Evolutionary conservation across 2,329 filamentous ascomycete genomes (phyloP).

Genomic region (Alternaria ventricosa): DNA sequence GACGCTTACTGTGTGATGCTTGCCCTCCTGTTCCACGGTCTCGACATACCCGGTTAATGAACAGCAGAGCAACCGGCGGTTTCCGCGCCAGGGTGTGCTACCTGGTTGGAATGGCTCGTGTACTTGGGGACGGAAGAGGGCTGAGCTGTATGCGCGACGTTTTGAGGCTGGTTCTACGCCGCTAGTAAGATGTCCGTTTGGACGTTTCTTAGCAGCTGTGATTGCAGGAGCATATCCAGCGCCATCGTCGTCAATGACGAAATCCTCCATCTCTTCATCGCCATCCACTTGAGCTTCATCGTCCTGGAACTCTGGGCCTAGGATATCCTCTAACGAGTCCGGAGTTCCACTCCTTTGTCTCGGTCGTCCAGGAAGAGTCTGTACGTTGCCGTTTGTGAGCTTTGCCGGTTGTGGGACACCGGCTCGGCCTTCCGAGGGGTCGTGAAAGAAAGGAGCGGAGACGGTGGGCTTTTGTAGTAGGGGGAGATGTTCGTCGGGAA

Average conservation of each 20-base stretch:
- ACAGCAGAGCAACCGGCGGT: conserved; percentile 89
- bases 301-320: conserved; percentile 65
- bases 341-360: conserved; percentile 65
- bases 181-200: conserved; percentile 56
- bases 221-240: conserved; percentile 77
- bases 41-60: conserved; percentile 95
- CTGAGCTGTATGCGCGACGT: conserved; percentile 54
- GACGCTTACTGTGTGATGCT: conserved; percentile 87
- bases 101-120: conserved; percentile 92
- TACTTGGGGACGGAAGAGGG: conserved; percentile 66
- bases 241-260: conserved; percentile 93
- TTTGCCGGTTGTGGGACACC: conserved; percentile 64
- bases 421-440: conserved; percentile 73
- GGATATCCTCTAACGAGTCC: conserved; percentile 83
- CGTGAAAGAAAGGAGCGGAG: conserved; percentile 84
- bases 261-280: conserved; percentile 67
- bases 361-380: conserved; percentile 58
- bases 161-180: conserved; percentile 57
- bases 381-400: conserved; percentile 62
- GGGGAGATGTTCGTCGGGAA: conserved; percentile 57
- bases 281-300: conserved; percentile 55
- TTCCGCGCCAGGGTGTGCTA: conserved; percentile 93
- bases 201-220: conserved; percentile 69
- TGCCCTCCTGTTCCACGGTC: conserved; percentile 94
- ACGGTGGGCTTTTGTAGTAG: conserved; percentile 65